These are phyloP conservation scores for Poronia punctata DNA, from an alignment of 495 filamentous ascomycete genomes.

Conservation along the genomic window DNA sequence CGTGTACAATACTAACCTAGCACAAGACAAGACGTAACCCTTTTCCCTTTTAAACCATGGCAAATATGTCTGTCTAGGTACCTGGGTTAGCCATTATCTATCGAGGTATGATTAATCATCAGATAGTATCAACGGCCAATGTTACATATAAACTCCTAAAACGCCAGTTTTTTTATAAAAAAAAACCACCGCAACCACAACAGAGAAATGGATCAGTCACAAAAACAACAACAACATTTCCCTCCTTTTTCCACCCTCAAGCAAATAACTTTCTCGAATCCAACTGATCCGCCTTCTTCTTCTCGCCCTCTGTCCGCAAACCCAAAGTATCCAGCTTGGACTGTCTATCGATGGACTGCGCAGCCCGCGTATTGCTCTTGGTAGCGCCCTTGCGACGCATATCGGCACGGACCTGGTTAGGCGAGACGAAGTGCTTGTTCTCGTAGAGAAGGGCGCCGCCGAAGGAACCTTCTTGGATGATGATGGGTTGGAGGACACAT, in stretches of 20 bases:
- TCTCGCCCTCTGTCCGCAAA: constrained; percentile 57
- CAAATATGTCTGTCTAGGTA: too few species aligned
- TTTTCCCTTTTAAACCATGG: too few species aligned
- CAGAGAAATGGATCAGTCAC: too few species aligned
- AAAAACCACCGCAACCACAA: neutral
- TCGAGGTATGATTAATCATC: too few species aligned
- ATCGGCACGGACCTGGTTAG: constrained; percentile 86
- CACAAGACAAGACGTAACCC: too few species aligned
- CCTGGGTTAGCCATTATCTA: too few species aligned
- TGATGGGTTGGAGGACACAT: constrained; percentile 91
- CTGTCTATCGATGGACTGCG: constrained; percentile 62
- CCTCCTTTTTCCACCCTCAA: constrained; percentile 34
- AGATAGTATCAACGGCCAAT: too few species aligned
- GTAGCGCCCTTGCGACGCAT: constrained; percentile 66
- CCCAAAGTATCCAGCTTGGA: constrained; percentile 71
- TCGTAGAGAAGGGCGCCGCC: constrained; percentile 96
- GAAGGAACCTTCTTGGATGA: constrained; percentile 92
- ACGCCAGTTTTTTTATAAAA: neutral
- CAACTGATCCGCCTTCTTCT: constrained; percentile 57
- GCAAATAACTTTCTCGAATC: constrained; percentile 79
- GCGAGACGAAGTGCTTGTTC: constrained; percentile 96
- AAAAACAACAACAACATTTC: too few species aligned
- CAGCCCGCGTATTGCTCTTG: constrained; percentile 64
- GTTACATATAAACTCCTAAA: too few species aligned
- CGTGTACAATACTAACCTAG: too few species aligned